Base-by-base conservation (phyloP, 371 early-diverging fungal species). In the Mortierella sp. region DNA sequence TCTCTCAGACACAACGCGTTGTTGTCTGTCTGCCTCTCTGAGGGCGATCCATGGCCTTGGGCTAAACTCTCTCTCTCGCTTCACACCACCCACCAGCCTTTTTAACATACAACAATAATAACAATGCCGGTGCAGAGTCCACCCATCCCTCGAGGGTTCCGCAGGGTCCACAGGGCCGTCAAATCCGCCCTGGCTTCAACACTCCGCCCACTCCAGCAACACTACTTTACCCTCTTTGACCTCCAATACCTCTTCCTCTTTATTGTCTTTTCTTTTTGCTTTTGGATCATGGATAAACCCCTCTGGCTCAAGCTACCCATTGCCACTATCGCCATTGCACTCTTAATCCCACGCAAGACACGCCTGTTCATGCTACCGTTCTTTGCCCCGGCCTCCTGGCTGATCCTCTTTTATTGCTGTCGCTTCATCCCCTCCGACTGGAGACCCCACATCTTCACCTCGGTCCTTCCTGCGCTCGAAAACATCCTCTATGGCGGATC, bases 401-500 rank as follows among this genome's bases (percentile, higher is more conserved):
- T 93, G 34, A 54, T 91, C 31, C 89, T 92, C 31, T 94, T 92
- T 69, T 90, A 91, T 76, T 85, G 90, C 70, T 91, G 90, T 59
- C 90, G 93, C 71, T 93, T 90, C 81, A 93, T 94, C 67, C 92
- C 93, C 21, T 80, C 88, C 31, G 80, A 89, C 4, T 88, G 88
- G 79, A 90, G 93, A 67, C 91, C 90, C 24, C 91, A 90, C 72
- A 94, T 94, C 75, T 91, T 91, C 76, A 94, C 94, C 79, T 90
- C 90, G 69, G 83, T 93, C 54, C 87, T 94, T 26, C 94, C 94
- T 11, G 89, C 91, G 1, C 87, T 93, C 31, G 95, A 94, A 71
- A 88, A 91, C 72, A 90, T 93, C 59, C 88, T 94, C 34, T 94
- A 93, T 71, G 93, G 93, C 34, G 92, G 89, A 76, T 93, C 89